Base-by-base conservation (phyloP, 805 yeast genomes). In the Debaryomyces prosopidis region DNA sequence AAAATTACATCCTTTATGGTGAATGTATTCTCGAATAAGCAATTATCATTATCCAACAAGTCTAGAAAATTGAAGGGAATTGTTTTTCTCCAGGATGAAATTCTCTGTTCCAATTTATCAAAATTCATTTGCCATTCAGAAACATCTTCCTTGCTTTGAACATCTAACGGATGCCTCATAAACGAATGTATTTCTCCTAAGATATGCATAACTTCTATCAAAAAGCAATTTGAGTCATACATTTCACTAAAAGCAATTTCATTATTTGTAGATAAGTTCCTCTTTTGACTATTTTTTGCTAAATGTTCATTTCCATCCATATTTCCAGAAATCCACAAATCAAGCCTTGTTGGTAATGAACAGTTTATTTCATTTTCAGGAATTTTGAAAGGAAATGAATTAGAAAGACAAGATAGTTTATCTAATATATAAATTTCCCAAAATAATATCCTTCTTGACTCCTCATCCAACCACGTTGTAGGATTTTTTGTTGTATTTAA, bases 341-440 rank as follows among this genome's bases (percentile, higher is more conserved):
- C 51, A 5, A 47, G n/a, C 16, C 44, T 50, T 8, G 45, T 10
- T 7, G 58, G 56, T 15, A 50, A 41, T 2, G 41, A 31, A 37
- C 49, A 44, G 5, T 43, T 23, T 11, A 52, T 37, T 34, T 50
- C 55, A 12, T 33, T 31, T 11, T 34, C 40, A 4, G 51, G 54
- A 15, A 52, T 36, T 33, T 54, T 52, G 9, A 47, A 32, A 5
- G 42, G 38, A 17, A 51, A 50, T 15, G 44, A 49, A 30, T 48
- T 50, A 12, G 48, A 45, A 43, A 48, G 45, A 36, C 53, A 48
- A 7, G 49, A 43, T 4, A 54, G 23, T 26, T 38, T 43, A 32
- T 52, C 56, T 11, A 54, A 49, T 17, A 48, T 50, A 31, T 47
- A 54, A 37, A 54, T 46, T 26, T 52, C 58, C 54, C 56, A 54